Conservation (phyloP, 2,329 filamentous ascomycete genomes). For the Calonectria fujianensis region DNA sequence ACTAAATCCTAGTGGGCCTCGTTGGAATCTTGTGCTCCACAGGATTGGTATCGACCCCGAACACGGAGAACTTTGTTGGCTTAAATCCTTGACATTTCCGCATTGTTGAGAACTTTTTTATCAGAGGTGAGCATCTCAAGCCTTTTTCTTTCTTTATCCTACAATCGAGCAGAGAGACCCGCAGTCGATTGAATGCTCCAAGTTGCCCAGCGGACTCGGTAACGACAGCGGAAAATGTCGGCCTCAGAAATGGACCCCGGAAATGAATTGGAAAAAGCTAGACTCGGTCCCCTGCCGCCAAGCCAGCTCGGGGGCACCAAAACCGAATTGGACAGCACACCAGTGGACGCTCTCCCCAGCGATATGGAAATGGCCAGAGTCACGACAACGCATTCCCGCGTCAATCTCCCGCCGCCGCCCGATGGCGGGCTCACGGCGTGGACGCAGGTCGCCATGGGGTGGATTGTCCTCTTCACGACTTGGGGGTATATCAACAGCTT, state of each 20-base stretch:
- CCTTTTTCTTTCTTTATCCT: not conserved
- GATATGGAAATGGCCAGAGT: conserved; percentile 30
- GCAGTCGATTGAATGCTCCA: not conserved
- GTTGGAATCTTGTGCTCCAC: conserved; percentile 33
- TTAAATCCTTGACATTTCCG: conserved; percentile 43
- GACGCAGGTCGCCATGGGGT: conserved; percentile 63
- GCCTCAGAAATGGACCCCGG: not conserved
- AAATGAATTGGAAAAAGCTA: conserved; percentile 19
- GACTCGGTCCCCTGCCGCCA: not conserved
- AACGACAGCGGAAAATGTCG: not conserved
- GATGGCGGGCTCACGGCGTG: conserved; percentile 57
- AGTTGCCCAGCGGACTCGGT: not conserved
- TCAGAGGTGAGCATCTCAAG: not conserved
- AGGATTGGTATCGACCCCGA: conserved; percentile 29
- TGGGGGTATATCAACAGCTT: conserved; percentile 69
- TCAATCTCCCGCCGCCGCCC: conserved; percentile 46
- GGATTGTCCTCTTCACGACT: conserved; percentile 64
- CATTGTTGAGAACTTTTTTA: conserved; percentile 10
- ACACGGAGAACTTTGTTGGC: conserved; percentile 29
- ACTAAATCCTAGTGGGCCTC: conserved; percentile 39
- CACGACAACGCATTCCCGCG: conserved; percentile 29
- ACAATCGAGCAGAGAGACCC: not conserved
- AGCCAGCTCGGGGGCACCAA: conserved; percentile 7
- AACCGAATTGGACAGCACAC: conserved; percentile 14
- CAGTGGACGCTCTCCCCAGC: not conserved